Conservation (phyloP, 2,329 filamentous ascomycete genomes). For the Apiospora pterosperma region DNA sequence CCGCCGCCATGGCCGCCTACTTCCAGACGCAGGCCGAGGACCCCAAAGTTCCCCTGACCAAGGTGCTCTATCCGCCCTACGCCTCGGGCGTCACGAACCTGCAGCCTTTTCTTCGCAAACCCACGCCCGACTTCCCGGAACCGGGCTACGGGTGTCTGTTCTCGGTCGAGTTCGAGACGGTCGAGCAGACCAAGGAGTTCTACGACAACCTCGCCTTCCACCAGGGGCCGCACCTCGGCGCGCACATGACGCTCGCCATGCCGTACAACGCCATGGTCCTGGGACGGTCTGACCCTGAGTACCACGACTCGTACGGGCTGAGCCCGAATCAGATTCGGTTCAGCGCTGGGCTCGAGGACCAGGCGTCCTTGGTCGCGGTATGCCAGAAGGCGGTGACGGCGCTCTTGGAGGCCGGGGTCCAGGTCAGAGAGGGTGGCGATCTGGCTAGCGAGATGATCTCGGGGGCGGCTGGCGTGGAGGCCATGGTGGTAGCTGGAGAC, state of each 20-base stretch:
- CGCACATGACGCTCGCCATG: conserved; percentile 46
- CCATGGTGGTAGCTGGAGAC: not conserved
- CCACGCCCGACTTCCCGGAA: conserved; percentile 39
- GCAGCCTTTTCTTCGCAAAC: conserved; percentile 27
- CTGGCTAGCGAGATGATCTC: conserved; percentile 4
- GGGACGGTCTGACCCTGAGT: conserved; percentile 33
- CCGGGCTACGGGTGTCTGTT: conserved; percentile 56
- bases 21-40: conserved; percentile 29
- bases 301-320: conserved; percentile 35
- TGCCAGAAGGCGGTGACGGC: conserved; percentile 6
- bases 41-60: conserved; percentile 31
- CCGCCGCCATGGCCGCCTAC: conserved; percentile 36
- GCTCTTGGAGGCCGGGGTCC: conserved; percentile 1
- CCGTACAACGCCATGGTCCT: conserved; percentile 45
- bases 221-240: conserved; percentile 51
- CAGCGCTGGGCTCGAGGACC: conserved; percentile 44
- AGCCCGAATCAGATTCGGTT: conserved; percentile 41
- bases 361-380: conserved; percentile 33
- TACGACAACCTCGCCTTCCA: conserved; percentile 47
- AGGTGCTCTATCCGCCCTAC: conserved; percentile 42
- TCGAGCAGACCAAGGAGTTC: conserved; percentile 40
- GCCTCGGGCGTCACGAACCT: conserved; percentile 13
- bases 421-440: conserved; percentile 4
- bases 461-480: not conserved
- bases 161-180: conserved; percentile 44